These are phyloP conservation scores for Chimonanthus salicifolius DNA, from an alignment of 164 flowering plant species.

Conservation along the genomic window DNA sequence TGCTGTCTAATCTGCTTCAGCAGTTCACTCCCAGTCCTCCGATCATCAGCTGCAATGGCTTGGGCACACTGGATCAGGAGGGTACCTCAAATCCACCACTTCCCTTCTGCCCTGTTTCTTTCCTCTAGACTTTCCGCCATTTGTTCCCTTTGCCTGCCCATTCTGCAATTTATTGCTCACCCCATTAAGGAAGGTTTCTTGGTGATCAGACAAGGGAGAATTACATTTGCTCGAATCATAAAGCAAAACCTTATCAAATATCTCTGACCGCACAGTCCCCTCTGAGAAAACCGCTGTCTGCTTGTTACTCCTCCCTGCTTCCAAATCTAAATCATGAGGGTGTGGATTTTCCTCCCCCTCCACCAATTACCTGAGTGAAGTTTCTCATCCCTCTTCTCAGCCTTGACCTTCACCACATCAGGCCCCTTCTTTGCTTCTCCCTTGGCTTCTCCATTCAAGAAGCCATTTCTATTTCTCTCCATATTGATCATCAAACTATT, in stretches of 20 bases:
- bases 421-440: conserved; percentile 14
- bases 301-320: conserved; percentile 57
- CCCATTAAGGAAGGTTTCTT: conserved; percentile 36
- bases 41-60: conserved; percentile 73
- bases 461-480: conserved; percentile 11
- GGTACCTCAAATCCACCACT: conserved; percentile 74
- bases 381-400: conserved; percentile 24
- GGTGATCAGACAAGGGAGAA: conserved; percentile 14
- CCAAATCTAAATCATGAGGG: conserved; percentile 31
- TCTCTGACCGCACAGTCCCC: conserved; percentile 30
- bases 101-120: conserved; percentile 52
- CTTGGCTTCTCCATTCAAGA: conserved; percentile 2
- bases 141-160: conserved; percentile 36
- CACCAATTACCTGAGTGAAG: conserved; percentile 16
- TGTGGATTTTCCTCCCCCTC: conserved; percentile 49
- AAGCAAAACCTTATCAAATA: conserved; percentile 63
- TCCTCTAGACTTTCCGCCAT: conserved; percentile 39
- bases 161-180: conserved; percentile 25
- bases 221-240: conserved; percentile 18
- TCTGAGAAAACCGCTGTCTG: conserved; percentile 49
- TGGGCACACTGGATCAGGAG: conserved; percentile 75
- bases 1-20: conserved; percentile 70
- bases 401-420: conserved; percentile 16
- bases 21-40: conserved; percentile 52
- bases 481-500: conserved; percentile 14